Conservation (phyloP, 495 filamentous ascomycete species). For the Hypoxylon rickii region DNA sequence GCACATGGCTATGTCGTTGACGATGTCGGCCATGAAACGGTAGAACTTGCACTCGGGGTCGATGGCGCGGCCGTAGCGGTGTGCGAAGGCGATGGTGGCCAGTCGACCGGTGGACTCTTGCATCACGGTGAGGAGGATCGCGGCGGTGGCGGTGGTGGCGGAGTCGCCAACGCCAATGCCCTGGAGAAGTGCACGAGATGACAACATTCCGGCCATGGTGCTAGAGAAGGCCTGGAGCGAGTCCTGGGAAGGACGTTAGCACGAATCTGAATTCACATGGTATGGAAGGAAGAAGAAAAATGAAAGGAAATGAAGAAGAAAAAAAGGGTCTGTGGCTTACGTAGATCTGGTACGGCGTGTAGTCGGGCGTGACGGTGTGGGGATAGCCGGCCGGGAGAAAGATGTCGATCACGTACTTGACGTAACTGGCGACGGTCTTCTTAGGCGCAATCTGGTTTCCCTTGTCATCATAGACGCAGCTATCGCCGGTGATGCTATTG, state of each 20-base stretch:
- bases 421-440: conserved; percentile 13
- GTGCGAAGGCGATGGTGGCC: conserved; percentile 90
- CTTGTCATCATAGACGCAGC: conserved; percentile 25
- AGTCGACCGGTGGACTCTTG: conserved; percentile 85
- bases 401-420: conserved; percentile 60
- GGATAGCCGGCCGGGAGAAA: conserved; percentile 96
- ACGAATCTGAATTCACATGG: too few species aligned
- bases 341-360: conserved; percentile 69
- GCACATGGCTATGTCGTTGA: conserved; percentile 90
- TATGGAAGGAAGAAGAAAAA: not conserved
- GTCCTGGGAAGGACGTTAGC: conserved; percentile 52
- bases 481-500: conserved; percentile 15
- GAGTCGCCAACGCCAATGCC: conserved; percentile 92
- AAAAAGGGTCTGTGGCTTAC: conserved; percentile 22
- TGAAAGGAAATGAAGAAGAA: not conserved
- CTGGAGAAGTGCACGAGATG: conserved; percentile 87
- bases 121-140: conserved; percentile 81
- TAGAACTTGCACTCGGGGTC: conserved; percentile 96
- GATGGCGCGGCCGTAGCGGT: conserved; percentile 81
- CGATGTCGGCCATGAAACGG: conserved; percentile 84
- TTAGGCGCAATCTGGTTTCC: conserved; percentile 3
- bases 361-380: conserved; percentile 87
- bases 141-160: conserved; percentile 80
- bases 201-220: conserved; percentile 86
- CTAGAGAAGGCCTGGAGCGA: conserved; percentile 95